phyloP scores from a whole-genome alignment of 441 rosid species.

The Erysimum cheiri region DNA sequence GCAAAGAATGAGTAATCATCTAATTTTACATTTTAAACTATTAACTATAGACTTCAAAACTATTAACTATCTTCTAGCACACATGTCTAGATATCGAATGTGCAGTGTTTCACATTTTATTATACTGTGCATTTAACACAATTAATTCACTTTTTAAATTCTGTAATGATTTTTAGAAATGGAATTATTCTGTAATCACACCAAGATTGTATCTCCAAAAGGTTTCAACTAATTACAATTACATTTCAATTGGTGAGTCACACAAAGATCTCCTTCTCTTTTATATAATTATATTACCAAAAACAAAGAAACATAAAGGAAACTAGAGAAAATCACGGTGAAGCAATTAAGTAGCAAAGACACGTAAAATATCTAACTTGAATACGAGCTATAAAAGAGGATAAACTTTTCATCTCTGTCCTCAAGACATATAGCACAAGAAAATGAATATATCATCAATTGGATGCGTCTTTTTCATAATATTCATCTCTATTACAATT shows the following conservation, averaged over 20 bases:
- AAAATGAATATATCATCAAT: conserved; percentile 33
- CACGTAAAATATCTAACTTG: neutral
- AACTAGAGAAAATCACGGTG: conserved; percentile 14
- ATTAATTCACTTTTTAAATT: too few relatives aligned
- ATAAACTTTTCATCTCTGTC: conserved; percentile 17
- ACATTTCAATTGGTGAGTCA: neutral
- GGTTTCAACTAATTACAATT: neutral
- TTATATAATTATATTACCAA: neutral
- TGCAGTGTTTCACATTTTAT: neutral
- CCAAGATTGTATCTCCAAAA: conserved; percentile 24
- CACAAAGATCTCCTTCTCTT: conserved; percentile 27
- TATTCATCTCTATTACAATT: conserved; percentile 18
- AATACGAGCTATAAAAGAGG: conserved; percentile 27
- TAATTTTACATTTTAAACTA: too few relatives aligned
- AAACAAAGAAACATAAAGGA: conserved; percentile 28
- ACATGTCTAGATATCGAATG: too few relatives aligned
- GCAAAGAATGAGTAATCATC: neutral
- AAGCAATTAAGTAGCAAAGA: neutral
- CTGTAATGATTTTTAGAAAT: too few relatives aligned
- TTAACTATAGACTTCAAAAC: too few relatives aligned
- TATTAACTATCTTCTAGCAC: too few relatives aligned
- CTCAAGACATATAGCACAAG: neutral
- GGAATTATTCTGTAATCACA: neutral
- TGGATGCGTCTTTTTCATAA: neutral
- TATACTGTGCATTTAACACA: too few relatives aligned